A percentile compares a stretch with the other conserved stretches of the same genome.
Evolutionary conservation across 2,329 filamentous ascomycete genomes (phyloP).

Genomic region (Fusarium abutilonis): DNA sequence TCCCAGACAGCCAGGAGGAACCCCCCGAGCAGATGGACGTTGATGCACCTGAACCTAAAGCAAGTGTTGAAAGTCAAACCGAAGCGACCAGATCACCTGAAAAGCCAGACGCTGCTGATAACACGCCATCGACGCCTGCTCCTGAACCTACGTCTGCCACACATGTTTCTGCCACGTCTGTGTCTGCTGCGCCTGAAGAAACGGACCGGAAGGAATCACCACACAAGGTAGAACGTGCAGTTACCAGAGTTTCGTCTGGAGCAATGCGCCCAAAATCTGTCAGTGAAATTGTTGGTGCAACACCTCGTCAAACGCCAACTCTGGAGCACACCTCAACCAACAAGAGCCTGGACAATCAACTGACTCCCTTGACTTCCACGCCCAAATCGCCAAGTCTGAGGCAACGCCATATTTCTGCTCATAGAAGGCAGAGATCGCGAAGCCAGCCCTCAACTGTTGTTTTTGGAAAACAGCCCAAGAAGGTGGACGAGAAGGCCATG

Average conservation of each 20-base stretch:
- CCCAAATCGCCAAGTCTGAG: slow-evolving; percentile 55
- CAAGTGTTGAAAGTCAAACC: slow-evolving; percentile 26
- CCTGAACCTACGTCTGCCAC: background rate
- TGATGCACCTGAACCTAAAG: slow-evolving; percentile 44
- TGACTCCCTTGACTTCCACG: slow-evolving; percentile 56
- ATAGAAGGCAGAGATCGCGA: slow-evolving; percentile 67
- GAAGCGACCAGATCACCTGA: slow-evolving; percentile 4
- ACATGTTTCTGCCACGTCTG: background rate
- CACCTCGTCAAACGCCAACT: slow-evolving; percentile 51
- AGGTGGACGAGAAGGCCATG: slow-evolving; percentile 58
- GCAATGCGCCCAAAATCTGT: slow-evolving; percentile 77
- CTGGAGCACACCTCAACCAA: slow-evolving; percentile 49
- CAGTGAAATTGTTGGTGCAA: slow-evolving; percentile 74
- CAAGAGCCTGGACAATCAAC: slow-evolving; percentile 48
- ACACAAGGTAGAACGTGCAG: slow-evolving; percentile 62
- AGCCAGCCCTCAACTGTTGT: slow-evolving; percentile 78
- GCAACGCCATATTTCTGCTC: slow-evolving; percentile 45
- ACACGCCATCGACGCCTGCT: slow-evolving; percentile 24
- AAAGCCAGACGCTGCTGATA: slow-evolving; percentile 15
- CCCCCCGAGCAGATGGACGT: slow-evolving; percentile 50
- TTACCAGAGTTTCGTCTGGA: slow-evolving; percentile 75
- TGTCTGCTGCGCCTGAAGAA: slow-evolving; percentile 5
- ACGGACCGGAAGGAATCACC: slow-evolving; percentile 34
- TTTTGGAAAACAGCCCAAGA: slow-evolving; percentile 74
- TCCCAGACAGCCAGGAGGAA: slow-evolving; percentile 52